Conservation (phyloP, 768 basidiomycete species). For the Exidia glandulosa region DNA sequence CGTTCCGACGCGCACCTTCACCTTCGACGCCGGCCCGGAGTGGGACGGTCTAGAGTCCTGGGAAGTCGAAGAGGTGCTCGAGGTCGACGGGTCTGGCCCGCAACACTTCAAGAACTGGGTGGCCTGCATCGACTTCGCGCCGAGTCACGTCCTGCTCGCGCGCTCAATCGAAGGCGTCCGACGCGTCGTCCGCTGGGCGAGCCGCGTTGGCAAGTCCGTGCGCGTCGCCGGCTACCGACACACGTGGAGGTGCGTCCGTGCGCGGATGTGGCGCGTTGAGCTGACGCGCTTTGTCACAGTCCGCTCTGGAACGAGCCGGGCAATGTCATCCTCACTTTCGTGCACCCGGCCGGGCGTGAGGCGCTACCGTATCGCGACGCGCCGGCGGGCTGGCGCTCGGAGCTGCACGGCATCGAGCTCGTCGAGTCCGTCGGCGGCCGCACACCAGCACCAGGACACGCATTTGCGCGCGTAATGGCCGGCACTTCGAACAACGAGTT, state of each 20-base stretch:
- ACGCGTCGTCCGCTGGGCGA: background rate
- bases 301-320: background rate
- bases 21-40: background rate
- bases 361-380: slow-evolving; percentile 2
- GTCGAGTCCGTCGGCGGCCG: background rate
- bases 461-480: slow-evolving; percentile 4
- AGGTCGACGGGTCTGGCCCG: background rate
- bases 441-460: background rate
- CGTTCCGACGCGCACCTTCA: background rate
- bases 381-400: slow-evolving; percentile 1
- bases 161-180: background rate
- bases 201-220: background rate
- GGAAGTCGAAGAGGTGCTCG: background rate
- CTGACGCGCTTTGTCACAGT: no score
- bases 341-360: background rate
- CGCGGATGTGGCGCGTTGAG: no score
- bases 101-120: slow-evolving; percentile 4
- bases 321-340: slow-evolving; percentile 1
- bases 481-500: slow-evolving; percentile 8
- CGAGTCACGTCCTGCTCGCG: background rate
- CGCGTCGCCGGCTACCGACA: slow-evolving; percentile 3
- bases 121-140: background rate
- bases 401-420: background rate
- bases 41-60: background rate
- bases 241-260: slow-evolving; percentile 4